phyloP scores from a whole-genome alignment of 305 asterid genomes.

The Fraxinus xanthoxyloides region DNA sequence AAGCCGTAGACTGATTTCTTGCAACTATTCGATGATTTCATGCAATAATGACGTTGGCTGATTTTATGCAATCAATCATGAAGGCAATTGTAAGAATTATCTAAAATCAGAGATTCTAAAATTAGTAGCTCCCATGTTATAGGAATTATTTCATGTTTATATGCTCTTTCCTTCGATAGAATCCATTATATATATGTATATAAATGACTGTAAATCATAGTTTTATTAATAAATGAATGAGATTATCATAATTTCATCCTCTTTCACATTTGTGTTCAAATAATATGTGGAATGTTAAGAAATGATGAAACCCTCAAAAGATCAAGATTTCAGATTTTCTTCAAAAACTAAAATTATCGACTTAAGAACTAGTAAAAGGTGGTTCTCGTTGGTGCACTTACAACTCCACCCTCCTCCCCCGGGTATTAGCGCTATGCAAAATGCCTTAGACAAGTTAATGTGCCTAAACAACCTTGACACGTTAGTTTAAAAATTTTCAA shows the following conservation, averaged over 20 bases:
- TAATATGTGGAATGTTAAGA: not conserved
- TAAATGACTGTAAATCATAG: not conserved
- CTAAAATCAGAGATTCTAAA: not conserved
- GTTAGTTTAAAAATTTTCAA: not conserved
- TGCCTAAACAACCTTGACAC: not conserved
- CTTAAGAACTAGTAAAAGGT: not conserved
- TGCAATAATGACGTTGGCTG: not conserved
- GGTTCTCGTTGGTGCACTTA: not conserved
- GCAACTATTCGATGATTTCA: not conserved
- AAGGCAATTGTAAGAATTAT: not conserved
- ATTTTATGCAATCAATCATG: not conserved
- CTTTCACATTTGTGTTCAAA: not conserved
- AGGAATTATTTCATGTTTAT: not conserved
- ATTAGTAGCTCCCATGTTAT: not conserved
- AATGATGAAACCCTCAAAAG: not conserved
- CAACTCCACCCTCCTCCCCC: not conserved
- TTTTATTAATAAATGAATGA: not conserved
- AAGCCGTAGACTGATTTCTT: not conserved
- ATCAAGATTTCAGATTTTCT: not conserved
- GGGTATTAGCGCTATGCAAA: not conserved
- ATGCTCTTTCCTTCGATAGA: not conserved
- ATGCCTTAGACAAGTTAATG: not conserved
- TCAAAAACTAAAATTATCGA: too few species aligned
- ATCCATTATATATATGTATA: not conserved
- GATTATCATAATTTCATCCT: not conserved